Evolutionary conservation across 257 asterid species (phyloP), one percentile per base, ranked within the genome.

Genomic region (Solanum chmielewskii): DNA sequence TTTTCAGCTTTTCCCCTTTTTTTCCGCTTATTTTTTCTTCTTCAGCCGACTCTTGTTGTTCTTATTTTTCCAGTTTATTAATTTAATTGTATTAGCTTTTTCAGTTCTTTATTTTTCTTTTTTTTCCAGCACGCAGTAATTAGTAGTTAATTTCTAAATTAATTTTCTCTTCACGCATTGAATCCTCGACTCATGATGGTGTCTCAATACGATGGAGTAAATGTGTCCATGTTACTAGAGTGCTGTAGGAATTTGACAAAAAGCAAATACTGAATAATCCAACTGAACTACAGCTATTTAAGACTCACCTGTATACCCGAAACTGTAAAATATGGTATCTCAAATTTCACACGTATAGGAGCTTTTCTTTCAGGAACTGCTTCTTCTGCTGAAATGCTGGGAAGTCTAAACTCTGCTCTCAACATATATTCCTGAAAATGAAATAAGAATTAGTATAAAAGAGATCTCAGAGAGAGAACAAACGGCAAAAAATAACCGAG

Each of bases 311-410:
- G 99, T 91, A 97, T 97, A 90, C 99, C 99, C 44, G 99, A 97
- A 90, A 97, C 99, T 20, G 99, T 97, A 91, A 97, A 97, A 91
- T 97, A 97, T 12, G 99, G 99, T 89, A 97, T 97, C 91, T 97
- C 99, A 91, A 97, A 97, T 91, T 96, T 97, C 91, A 97, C 98
- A 86, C 99, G 90, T 60, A 97, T 92, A 13, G 99, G 99, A 94
- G 99, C 98, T 88, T 97, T 97, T 91, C 98, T 94, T 92, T 97
- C 99, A 0, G 98, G 98, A 56, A 90, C 88, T 85, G 96, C 88
- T 71, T 97, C 99, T 89, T 97, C 99, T 62, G 98, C 94, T 33
- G 94, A 91, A 92, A 97, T 90, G 92, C 99, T 97, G 71, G 99
- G 99, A 88, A 97, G 98, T 74, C 93, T 90, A 90, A 97, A 96